Percentiles rank a stretch among this genome's conserved stretches.
Conservation (phyloP, 305 asterid species). For the Striga hermonthica region DNA sequence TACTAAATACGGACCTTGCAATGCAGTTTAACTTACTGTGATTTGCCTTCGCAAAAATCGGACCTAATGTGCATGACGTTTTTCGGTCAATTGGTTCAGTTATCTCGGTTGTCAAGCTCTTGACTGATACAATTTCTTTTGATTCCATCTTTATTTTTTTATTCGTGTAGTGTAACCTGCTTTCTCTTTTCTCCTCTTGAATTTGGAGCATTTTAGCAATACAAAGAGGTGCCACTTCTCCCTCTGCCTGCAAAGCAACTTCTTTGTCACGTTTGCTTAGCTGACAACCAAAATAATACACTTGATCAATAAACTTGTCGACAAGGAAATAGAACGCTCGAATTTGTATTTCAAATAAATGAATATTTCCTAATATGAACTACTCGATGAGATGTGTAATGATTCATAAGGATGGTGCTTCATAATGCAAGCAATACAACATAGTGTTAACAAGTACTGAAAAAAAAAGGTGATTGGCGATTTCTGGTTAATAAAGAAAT, state of each 20-base stretch:
- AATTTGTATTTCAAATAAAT: background rate
- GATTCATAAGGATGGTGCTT: too few relatives aligned
- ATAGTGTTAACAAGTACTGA: background rate
- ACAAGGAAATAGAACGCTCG: background rate
- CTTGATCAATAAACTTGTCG: constrained; percentile 5
- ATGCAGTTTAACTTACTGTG: constrained; percentile 16
- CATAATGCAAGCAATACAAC: background rate
- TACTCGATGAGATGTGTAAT: background rate
- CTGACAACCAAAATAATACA: constrained; percentile 29
- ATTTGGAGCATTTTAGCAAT: background rate
- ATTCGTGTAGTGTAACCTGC: background rate
- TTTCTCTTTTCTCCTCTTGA: background rate
- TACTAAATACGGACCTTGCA: too few relatives aligned
- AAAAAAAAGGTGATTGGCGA: background rate
- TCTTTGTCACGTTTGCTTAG: constrained; percentile 38
- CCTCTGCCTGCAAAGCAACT: background rate
- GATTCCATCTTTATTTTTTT: constrained; percentile 22
- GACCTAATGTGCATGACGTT: constrained; percentile 31
- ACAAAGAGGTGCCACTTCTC: background rate
- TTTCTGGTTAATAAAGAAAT: background rate
- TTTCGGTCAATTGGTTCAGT: constrained; percentile 19
- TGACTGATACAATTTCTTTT: constrained; percentile 31
- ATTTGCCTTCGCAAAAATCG: constrained; percentile 33
- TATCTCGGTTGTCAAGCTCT: constrained; percentile 29
- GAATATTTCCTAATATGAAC: background rate